Percentiles rank a stretch among this genome's conserved stretches.
These are phyloP conservation scores for Roridomyces roridus DNA, from an alignment of 768 basidiomycete genomes.

Conservation along the genomic window DNA sequence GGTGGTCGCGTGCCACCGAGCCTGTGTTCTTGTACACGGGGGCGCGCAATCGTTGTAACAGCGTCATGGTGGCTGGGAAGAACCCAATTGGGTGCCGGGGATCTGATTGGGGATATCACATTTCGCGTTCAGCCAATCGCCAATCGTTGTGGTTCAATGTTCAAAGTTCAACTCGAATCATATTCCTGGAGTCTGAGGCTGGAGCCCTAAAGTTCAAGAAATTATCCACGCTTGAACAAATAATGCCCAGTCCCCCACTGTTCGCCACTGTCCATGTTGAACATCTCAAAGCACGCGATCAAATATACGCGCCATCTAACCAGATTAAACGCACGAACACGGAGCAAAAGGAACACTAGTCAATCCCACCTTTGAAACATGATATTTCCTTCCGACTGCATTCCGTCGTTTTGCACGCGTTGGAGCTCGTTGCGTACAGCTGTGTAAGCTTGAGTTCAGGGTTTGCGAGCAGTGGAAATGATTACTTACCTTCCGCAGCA, in stretches of 20 bases:
- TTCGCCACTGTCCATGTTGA: slow-evolving; percentile 64
- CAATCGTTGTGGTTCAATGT: too few species aligned
- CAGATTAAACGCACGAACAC: not conserved
- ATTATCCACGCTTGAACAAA: slow-evolving; percentile 48
- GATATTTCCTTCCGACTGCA: slow-evolving; percentile 58
- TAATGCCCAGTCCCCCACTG: slow-evolving; percentile 70
- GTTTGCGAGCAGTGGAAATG: not conserved
- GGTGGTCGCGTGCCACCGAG: slow-evolving; percentile 51
- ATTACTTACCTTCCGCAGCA: slow-evolving; percentile 39
- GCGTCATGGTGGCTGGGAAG: too few species aligned
- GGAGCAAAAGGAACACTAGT: not conserved
- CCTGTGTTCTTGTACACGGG: slow-evolving; percentile 47
- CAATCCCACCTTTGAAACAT: slow-evolving; percentile 55
- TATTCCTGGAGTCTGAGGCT: too few species aligned
- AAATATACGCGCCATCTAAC: slow-evolving; percentile 72
- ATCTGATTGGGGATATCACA: too few species aligned
- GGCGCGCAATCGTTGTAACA: too few species aligned
- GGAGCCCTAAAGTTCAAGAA: too few species aligned
- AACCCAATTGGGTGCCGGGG: too few species aligned
- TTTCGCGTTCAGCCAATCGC: too few species aligned
- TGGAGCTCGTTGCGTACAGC: slow-evolving; percentile 55
- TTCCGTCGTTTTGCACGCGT: slow-evolving; percentile 50
- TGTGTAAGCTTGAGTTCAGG: slow-evolving; percentile 4
- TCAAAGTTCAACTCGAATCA: too few species aligned
- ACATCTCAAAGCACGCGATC: slow-evolving; percentile 74